Evolutionary conservation across 202 grass and related monocot genomes (phyloP).

Genomic region (Hordeum pubiflorum): DNA sequence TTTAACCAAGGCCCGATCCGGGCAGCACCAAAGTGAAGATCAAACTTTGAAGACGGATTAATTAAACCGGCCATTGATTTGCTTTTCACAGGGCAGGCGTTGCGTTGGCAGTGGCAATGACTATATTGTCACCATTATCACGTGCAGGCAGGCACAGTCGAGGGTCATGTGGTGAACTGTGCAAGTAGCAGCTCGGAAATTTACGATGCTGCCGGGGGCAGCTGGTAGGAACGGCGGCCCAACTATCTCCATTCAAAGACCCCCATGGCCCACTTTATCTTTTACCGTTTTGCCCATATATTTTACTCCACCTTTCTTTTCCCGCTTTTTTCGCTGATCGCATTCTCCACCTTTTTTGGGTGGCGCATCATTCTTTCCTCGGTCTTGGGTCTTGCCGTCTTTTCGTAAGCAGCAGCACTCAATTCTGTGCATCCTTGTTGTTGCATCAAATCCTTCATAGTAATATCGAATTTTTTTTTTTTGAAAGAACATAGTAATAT

Average conservation of each 20-base stretch:
- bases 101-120: not conserved
- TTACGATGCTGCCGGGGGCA: constrained; percentile 24
- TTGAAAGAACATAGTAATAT: no score
- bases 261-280: not conserved
- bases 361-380: not conserved
- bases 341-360: not conserved
- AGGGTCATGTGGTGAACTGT: constrained; percentile 4
- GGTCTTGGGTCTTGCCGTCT: not conserved
- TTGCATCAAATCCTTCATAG: not conserved
- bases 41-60: not conserved
- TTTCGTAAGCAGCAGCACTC: not conserved
- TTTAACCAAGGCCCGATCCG: not conserved
- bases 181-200: constrained; percentile 15
- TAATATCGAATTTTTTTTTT: no score
- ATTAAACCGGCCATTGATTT: not conserved
- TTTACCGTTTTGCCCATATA: not conserved
- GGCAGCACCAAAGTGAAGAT: not conserved
- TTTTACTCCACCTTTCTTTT: not conserved
- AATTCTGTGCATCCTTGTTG: not conserved
- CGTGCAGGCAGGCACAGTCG: constrained; percentile 24
- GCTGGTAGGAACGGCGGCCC: not conserved
- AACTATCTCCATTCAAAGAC: constrained; percentile 9
- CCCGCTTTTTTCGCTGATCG: not conserved
- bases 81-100: not conserved
- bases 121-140: not conserved